Conservation (phyloP, 1,284 basidiomycete species). For the Coniferiporia sulphurascens region DNA sequence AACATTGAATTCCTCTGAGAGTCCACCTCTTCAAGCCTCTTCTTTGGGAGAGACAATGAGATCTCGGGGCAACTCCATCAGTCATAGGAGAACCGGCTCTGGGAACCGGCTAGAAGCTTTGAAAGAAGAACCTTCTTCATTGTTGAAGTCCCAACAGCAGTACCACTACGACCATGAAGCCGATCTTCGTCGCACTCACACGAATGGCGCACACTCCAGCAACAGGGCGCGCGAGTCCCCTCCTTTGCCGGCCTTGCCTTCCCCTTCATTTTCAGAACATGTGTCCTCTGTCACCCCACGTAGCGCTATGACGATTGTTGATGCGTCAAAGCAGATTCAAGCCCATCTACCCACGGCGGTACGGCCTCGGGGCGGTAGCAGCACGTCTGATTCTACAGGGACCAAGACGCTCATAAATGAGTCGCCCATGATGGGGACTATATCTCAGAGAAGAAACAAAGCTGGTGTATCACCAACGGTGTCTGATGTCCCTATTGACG, state of each 20-base stretch:
- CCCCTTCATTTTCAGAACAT: conserved; percentile 8
- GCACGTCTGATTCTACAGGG: conserved; percentile 9
- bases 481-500: conserved; percentile 2
- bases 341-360: conserved; percentile 31
- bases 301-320: conserved; percentile 9
- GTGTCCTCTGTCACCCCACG: conserved; percentile 33
- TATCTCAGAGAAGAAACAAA: conserved; percentile 64
- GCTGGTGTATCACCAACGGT: conserved; percentile 23
- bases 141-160: conserved; percentile 23
- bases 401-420: conserved; percentile 45
- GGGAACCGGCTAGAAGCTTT: conserved; percentile 52
- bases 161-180: conserved; percentile 26
- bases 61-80: conserved; percentile 42
- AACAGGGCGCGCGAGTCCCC: conserved; percentile 7
- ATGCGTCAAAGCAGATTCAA: neutral
- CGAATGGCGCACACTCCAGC: neutral
- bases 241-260: conserved; percentile 17
- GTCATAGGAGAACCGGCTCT: conserved; percentile 53
- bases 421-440: conserved; percentile 58
- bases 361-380: conserved; percentile 42
- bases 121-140: conserved; percentile 48
- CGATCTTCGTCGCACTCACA: conserved; percentile 3
- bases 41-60: conserved; percentile 23
- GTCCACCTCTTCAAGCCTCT: conserved; percentile 18
- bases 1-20: conserved; percentile 23